Evolutionary conservation across 31 red algal genomes (phyloP), one percentile per base, ranked within the genome.

Genomic region (Odonthalia washingtoniensis): DNA sequence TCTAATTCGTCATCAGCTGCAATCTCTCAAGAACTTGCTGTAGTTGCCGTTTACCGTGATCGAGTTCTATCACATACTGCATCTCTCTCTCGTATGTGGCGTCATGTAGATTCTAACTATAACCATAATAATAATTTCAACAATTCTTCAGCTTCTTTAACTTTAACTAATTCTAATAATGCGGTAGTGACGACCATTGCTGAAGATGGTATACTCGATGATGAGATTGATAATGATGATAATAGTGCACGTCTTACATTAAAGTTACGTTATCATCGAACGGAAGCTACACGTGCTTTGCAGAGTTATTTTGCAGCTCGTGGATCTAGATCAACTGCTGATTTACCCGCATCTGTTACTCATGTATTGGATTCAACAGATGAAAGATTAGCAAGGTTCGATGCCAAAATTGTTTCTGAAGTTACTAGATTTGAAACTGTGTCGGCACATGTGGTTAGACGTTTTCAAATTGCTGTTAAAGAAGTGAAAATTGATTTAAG

Each of bases 21-120:
- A 57, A 14, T 21, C 12, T 21, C 9, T 9, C 82, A 85, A 46
- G 82, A 85, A 46, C 65, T 42, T 3, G 68, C 82, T 24, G 82
- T 74, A 16, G 37, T 85, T n/a, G 82, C 82, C 35, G 66, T 68
- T 1, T 85, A 85, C 62, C 82, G 82, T 46, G 66, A 64, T 40
- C 32, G 40, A 26, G 45, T 85, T 5, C 34, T 45, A 1, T 41
- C 49, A 31, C 68, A 27, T 3, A 37, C 69, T 32, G 82, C 66
- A 24, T 30, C 70, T 31, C 70, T 85, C 17, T 9, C 28, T 16
- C 1, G 46, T 0, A 33, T 37, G 0, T 85, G 82, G 82, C 36
- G 18, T 27, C 16, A 30, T 21, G 67, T 83, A 38, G 80, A 83
- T 43, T n/a, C n/a, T n/a, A n/a, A n/a, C n/a, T n/a, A n/a, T n/a